A percentile compares a stretch with the other conserved stretches of the same genome.
phyloP scores from a whole-genome alignment of 192 early-diverging fungal genomes.

The Backusella mclennaniae region DNA sequence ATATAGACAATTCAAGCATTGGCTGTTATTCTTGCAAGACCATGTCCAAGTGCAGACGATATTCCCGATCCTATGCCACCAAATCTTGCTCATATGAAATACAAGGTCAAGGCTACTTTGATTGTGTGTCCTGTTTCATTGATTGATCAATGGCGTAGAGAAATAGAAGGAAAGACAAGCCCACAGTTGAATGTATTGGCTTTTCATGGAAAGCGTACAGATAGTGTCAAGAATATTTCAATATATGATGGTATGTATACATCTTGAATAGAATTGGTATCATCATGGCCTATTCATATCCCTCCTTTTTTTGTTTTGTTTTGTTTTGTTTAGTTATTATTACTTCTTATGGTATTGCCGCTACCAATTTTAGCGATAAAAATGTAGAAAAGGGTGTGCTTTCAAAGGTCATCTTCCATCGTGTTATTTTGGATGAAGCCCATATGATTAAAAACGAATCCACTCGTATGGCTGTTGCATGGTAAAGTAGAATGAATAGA shows the following conservation, averaged over 20 bases:
- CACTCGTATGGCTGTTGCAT: constrained; percentile 44
- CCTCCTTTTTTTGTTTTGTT: not conserved
- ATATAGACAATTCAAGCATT: constrained; percentile 67
- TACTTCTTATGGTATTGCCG: constrained; percentile 42
- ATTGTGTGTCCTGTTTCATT: constrained; percentile 68
- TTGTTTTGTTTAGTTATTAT: constrained; percentile 40
- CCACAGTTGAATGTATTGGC: constrained; percentile 55
- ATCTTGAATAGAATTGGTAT: not conserved
- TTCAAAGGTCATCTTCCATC: constrained; percentile 34
- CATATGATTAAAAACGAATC: constrained; percentile 57
- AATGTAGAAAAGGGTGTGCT: constrained; percentile 22
- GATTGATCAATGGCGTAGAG: constrained; percentile 72
- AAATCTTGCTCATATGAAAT: not conserved
- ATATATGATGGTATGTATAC: constrained; percentile 44
- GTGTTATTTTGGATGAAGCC: constrained; percentile 58
- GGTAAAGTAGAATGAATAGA: constrained; percentile 1
- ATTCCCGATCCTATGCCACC: not conserved
- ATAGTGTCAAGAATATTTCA: constrained; percentile 36
- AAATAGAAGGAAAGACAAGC: constrained; percentile 57
- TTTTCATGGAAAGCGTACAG: constrained; percentile 57
- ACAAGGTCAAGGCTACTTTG: constrained; percentile 58
- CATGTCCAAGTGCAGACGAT: constrained; percentile 18
- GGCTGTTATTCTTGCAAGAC: constrained; percentile 52
- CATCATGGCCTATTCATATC: not conserved
- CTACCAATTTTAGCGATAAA: constrained; percentile 20